Conservation (phyloP, 73 alveolate species). For the Tetrahymena borealis region DNA sequence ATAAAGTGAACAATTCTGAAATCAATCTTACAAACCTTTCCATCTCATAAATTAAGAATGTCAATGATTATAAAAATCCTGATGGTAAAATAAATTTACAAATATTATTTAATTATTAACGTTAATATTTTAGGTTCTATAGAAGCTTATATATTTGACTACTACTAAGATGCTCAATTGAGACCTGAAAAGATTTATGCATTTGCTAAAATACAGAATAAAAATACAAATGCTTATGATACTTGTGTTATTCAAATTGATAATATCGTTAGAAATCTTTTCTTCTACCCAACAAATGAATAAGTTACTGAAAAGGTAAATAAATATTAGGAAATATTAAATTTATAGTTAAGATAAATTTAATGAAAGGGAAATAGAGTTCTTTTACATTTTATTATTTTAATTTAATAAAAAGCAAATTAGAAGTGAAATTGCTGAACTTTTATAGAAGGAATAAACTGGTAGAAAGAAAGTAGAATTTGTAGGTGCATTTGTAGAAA, state of each 20-base stretch:
- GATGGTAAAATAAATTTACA: background rate
- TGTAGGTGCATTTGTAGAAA: conserved; percentile 57
- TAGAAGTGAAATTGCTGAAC: background rate
- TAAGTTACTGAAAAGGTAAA: background rate
- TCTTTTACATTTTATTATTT: background rate
- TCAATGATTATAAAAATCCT: background rate
- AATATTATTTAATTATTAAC: background rate
- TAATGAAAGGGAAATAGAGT: background rate
- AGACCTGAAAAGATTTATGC: conserved; percentile 20
- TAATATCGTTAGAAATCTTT: conserved; percentile 1
- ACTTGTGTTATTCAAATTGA: conserved; percentile 17
- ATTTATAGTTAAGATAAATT: background rate
- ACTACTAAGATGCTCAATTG: background rate
- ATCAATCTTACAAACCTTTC: background rate
- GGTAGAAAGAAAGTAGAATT: conserved; percentile 36
- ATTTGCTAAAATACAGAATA: conserved; percentile 30
- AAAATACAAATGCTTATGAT: background rate
- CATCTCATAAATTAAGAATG: background rate
- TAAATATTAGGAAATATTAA: too few relatives aligned
- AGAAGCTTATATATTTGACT: background rate
- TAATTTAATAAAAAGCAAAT: background rate
- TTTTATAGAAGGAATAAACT: background rate
- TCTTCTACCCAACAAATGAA: background rate
- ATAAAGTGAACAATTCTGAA: background rate
- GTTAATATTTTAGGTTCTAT: background rate